Base-by-base conservation (phyloP, 78 protist genomes). In the Chrysochromulina parva region DNA sequence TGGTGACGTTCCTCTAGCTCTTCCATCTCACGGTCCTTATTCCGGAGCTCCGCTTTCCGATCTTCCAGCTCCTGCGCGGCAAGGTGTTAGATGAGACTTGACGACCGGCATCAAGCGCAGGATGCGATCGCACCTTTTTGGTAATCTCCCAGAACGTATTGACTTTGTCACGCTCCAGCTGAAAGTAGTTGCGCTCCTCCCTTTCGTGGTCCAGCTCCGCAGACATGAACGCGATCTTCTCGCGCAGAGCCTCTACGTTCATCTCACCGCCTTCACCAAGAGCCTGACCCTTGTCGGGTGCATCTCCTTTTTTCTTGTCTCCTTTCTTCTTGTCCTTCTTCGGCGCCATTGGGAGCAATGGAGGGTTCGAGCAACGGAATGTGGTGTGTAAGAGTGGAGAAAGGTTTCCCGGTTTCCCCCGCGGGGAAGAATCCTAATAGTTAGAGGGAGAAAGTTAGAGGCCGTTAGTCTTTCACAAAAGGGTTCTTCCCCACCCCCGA, bases 151-250 rank as follows among this genome's bases (percentile, higher is more conserved):
- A 95, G 71, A 94, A 94, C 47, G 92, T 80, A 85, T 88, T 89
- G 81, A 96, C 73, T 85, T 94, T 95, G 80, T 95, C 97, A 20
- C 97, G 91, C 66, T 96, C 97, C 71, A 94, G 94, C 92, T 96
- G 97, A 89, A 90, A 94, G 78, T 81, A 96, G 94, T 96, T 96
- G 81, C 97, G 93, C 90, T 93, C 94, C 82, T 78, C 90, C n/a
- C 67, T 57, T 62, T 94, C 96, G 62, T 90, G 38, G 55, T 88
- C 90, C 58, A 93, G 89, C 71, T 76, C 93, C 69, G 69, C 9
- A 5, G 28, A 50, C 38, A 69, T 3, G 14, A n/a, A 50, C 16
- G 13, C 48, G 48, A 69, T 69, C 14, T 28, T 69, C 78, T 69
- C 78, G 50, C 28, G 5, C 76, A 88, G 85, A 54, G 71, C 86